Percentiles rank a stretch among this genome's conserved stretches.
Evolutionary conservation across 177 flowering plant species (phyloP).

Genomic region (Telopea speciosissima): DNA sequence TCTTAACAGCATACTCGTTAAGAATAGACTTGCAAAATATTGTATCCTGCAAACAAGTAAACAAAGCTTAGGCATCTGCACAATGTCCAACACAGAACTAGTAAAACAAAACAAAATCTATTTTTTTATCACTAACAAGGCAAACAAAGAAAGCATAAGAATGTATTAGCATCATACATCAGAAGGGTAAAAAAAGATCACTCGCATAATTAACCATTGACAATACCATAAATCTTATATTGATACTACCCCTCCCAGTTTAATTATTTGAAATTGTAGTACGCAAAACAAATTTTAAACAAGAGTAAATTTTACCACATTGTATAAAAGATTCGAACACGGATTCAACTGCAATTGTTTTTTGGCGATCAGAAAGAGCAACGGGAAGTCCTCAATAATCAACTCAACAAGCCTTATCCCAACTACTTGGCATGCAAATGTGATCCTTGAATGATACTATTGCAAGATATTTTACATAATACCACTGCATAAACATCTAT

Average conservation of each 20-base stretch:
- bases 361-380: not conserved
- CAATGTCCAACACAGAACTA: not conserved
- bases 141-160: not conserved
- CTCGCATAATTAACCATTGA: not conserved
- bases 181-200: too few relatives aligned
- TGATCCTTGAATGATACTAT: too few relatives aligned
- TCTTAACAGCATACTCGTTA: slow-evolving; percentile 53
- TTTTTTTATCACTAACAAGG: not conserved
- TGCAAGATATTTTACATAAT: too few relatives aligned
- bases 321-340: not conserved
- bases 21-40: slow-evolving; percentile 57
- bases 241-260: not conserved
- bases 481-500: too few relatives aligned
- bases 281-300: not conserved
- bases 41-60: slow-evolving; percentile 37
- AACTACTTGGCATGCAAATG: too few relatives aligned
- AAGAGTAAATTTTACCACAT: too few relatives aligned
- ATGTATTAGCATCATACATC: not conserved
- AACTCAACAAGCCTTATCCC: too few relatives aligned
- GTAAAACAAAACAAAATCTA: too few relatives aligned
- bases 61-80: not conserved
- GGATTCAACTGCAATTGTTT: not conserved
- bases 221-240: too few relatives aligned
- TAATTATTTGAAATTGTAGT: too few relatives aligned
- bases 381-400: not conserved